phyloP scores from a whole-genome alignment of 2,329 filamentous ascomycete species.

The Leptographium radiaticola region DNA sequence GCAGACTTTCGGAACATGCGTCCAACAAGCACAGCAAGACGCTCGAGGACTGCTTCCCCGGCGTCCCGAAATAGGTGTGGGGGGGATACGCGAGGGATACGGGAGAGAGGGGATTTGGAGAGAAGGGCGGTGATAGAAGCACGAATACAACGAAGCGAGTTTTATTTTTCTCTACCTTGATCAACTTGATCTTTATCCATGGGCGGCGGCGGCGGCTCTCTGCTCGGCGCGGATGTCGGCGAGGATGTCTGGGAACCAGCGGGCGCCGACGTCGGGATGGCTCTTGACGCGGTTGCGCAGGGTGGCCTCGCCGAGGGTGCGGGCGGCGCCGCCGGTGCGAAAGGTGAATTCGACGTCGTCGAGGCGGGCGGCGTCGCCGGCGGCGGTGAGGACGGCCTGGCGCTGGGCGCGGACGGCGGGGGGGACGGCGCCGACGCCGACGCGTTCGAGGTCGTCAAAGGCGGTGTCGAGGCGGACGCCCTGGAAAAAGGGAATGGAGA shows the following conservation, averaged over 20 bases:
- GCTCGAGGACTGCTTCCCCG: constrained; percentile 58
- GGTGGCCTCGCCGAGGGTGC: constrained; percentile 68
- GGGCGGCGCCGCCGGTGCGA: constrained; percentile 50
- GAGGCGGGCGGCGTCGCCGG: constrained; percentile 40
- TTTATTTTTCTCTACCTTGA: no score
- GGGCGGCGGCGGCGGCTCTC: constrained; percentile 8
- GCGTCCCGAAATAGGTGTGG: constrained; percentile 18
- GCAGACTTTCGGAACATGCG: constrained; percentile 56
- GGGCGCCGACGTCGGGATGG: constrained; percentile 74
- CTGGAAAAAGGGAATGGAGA: constrained; percentile 79
- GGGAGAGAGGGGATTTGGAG: background rate
- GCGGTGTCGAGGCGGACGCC: constrained; percentile 67
- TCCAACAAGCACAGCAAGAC: constrained; percentile 65
- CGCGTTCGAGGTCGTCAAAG: constrained; percentile 61
- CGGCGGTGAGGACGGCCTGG: constrained; percentile 37
- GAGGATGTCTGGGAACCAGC: constrained; percentile 60
- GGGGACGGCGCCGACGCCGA: constrained; percentile 45
- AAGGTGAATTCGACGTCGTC: constrained; percentile 86
- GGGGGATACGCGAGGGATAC: background rate
- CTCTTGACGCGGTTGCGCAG: constrained; percentile 75
- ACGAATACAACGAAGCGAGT: no score
- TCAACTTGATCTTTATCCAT: no score
- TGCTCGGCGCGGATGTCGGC: constrained; percentile 46
- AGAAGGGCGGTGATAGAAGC: no score
- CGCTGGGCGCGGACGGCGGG: constrained; percentile 50